Conservation (phyloP, 2,329 filamentous ascomycete genomes). For the Mycosphaerella sp. region DNA sequence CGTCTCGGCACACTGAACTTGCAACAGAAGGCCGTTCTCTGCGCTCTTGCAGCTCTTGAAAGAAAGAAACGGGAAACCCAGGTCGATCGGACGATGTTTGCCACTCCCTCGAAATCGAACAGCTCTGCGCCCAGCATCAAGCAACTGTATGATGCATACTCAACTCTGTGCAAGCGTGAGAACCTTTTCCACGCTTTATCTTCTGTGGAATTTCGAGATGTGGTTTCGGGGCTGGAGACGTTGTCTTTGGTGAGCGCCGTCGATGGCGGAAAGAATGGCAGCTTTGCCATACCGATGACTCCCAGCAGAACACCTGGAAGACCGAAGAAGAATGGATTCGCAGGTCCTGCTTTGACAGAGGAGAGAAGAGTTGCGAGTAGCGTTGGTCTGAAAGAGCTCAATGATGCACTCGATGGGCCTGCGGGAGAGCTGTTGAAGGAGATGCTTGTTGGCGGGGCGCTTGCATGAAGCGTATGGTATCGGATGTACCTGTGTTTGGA, state of each 20-base stretch:
- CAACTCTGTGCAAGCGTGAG: slow-evolving; percentile 72
- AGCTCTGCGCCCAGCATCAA: slow-evolving; percentile 69
- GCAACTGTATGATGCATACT: slow-evolving; percentile 76
- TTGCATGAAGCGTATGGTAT: slow-evolving; percentile 1
- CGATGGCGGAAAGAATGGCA: slow-evolving; percentile 61
- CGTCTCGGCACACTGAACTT: slow-evolving; percentile 82
- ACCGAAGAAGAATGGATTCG: slow-evolving; percentile 37
- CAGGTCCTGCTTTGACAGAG: slow-evolving; percentile 48
- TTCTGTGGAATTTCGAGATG: slow-evolving; percentile 88
- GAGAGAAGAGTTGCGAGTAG: slow-evolving; percentile 46
- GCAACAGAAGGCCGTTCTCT: slow-evolving; percentile 93
- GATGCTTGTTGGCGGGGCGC: slow-evolving; percentile 32
- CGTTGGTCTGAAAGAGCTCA: slow-evolving; percentile 33
- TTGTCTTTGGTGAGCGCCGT: slow-evolving; percentile 68
- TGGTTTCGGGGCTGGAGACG: slow-evolving; percentile 82
- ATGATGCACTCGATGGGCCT: slow-evolving; percentile 30
- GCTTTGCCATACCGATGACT: slow-evolving; percentile 52
- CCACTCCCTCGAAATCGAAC: slow-evolving; percentile 39
- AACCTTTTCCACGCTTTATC: slow-evolving; percentile 86
- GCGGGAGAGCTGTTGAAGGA: slow-evolving; percentile 34
- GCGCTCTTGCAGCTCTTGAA: slow-evolving; percentile 80
- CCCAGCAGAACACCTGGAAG: slow-evolving; percentile 59
- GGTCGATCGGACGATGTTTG: slow-evolving; percentile 27
- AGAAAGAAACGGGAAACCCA: slow-evolving; percentile 55
- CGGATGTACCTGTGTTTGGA: background rate